phyloP scores from a whole-genome alignment of 768 basidiomycete genomes.

The Lepiota subincarnata region DNA sequence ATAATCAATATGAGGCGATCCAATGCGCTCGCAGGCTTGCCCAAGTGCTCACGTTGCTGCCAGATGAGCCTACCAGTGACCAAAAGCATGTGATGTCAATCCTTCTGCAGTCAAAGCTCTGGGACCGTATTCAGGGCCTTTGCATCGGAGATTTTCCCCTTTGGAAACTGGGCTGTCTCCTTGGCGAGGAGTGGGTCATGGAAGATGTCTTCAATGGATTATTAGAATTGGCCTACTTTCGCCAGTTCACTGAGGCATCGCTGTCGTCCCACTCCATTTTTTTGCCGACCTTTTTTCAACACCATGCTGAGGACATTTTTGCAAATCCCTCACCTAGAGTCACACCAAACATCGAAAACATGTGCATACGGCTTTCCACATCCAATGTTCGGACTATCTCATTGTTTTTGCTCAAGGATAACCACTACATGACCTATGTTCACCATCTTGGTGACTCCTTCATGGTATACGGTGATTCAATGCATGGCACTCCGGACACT shows the following conservation, averaged over 20 bases:
- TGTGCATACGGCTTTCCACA: slow-evolving; percentile 7
- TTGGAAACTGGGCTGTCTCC: slow-evolving; percentile 18
- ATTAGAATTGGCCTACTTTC: slow-evolving; percentile 16
- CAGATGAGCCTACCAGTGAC: no score
- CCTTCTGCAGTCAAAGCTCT: no score
- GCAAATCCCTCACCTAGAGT: neutral
- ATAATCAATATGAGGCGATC: no score
- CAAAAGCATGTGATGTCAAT: no score
- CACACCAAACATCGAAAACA: slow-evolving; percentile 2
- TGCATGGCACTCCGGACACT: slow-evolving; percentile 2
- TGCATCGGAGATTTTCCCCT: slow-evolving; percentile 9
- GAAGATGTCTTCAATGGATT: slow-evolving; percentile 21
- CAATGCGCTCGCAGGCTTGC: no score
- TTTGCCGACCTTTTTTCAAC: slow-evolving; percentile 14
- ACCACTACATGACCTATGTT: slow-evolving; percentile 15
- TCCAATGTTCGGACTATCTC: slow-evolving; percentile 6
- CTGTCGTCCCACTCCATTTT: slow-evolving; percentile 1
- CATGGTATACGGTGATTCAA: slow-evolving; percentile 17
- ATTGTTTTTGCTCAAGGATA: slow-evolving; percentile 5
- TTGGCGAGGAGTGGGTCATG: slow-evolving; percentile 21
- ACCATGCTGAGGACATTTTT: slow-evolving; percentile 3
- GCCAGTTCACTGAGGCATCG: neutral
- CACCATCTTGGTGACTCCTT: slow-evolving; percentile 2
- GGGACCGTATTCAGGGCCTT: no score
- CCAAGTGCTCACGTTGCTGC: no score